Conservation (phyloP, 2,329 filamentous ascomycete genomes). For the Pseudocercospora cruenta region DNA sequence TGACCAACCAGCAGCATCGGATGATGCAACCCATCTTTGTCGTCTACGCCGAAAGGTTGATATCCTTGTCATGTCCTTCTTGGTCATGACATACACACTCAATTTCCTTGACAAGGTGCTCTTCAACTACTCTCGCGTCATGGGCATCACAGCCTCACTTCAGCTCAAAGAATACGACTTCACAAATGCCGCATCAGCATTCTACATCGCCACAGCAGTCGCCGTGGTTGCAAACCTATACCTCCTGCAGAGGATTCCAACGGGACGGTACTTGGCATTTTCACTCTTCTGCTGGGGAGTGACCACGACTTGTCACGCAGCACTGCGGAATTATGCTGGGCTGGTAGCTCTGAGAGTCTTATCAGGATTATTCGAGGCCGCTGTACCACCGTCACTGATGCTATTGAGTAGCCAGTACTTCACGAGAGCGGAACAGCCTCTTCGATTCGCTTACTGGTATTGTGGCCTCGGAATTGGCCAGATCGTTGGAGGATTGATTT, state of each 20-base stretch:
- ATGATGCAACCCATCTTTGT: background rate
- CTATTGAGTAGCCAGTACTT: slow-evolving; percentile 55
- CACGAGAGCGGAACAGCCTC: slow-evolving; percentile 57
- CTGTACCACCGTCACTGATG: slow-evolving; percentile 58
- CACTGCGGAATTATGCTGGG: slow-evolving; percentile 49
- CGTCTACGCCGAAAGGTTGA: slow-evolving; percentile 57
- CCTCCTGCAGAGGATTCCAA: slow-evolving; percentile 62
- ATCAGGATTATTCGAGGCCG: slow-evolving; percentile 57
- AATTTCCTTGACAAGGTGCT: slow-evolving; percentile 68
- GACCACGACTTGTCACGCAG: slow-evolving; percentile 62
- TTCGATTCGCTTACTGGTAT: slow-evolving; percentile 68
- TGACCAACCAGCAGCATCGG: background rate
- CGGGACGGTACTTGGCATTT: slow-evolving; percentile 61
- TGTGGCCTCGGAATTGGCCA: slow-evolving; percentile 62
- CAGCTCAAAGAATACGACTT: slow-evolving; percentile 63
- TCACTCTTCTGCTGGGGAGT: slow-evolving; percentile 67
- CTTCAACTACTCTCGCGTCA: slow-evolving; percentile 68
- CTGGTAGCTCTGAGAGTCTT: slow-evolving; percentile 54
- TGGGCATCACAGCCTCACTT: slow-evolving; percentile 63
- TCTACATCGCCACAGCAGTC: slow-evolving; percentile 64
- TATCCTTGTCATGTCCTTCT: slow-evolving; percentile 62
- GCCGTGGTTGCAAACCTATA: slow-evolving; percentile 63
- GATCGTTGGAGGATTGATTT: slow-evolving; percentile 59
- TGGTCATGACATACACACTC: slow-evolving; percentile 64
- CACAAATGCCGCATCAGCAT: slow-evolving; percentile 63